phyloP scores from a whole-genome alignment of 441 rosid species.

The Bruguiera hainesii region DNA sequence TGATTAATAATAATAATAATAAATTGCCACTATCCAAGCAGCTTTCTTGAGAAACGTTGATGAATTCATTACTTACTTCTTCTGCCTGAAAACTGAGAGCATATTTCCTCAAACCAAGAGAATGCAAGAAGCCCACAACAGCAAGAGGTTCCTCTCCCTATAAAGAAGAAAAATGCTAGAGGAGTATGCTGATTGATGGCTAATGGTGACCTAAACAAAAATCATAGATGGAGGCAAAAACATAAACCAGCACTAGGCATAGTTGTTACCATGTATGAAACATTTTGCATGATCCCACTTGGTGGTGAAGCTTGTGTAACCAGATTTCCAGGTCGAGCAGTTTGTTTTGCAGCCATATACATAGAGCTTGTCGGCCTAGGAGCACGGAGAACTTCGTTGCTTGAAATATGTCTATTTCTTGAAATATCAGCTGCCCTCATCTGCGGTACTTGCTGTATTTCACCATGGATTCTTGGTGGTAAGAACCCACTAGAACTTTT shows the following conservation, averaged over 20 bases:
- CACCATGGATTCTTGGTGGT: constrained; percentile 26
- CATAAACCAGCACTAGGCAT: constrained; percentile 4
- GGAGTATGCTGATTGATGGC: neutral
- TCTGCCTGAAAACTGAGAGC: constrained; percentile 42
- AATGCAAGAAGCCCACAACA: constrained; percentile 38
- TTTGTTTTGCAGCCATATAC: constrained; percentile 19
- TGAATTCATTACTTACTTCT: constrained; percentile 43
- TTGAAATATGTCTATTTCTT: constrained; percentile 15
- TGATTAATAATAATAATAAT: neutral
- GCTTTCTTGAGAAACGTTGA: neutral
- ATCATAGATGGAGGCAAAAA: neutral
- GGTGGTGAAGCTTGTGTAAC: constrained; percentile 22
- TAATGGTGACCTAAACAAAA: neutral
- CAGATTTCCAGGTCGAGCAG: constrained; percentile 20
- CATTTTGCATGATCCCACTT: constrained; percentile 21
- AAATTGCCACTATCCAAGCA: neutral
- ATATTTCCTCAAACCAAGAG: constrained; percentile 54
- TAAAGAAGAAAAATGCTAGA: constrained; percentile 10
- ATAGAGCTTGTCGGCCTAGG: constrained; percentile 19
- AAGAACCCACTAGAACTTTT: constrained; percentile 19
- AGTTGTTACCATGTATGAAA: constrained; percentile 33
- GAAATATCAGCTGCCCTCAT: constrained; percentile 21
- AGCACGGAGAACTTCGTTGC: constrained; percentile 22
- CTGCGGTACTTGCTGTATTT: constrained; percentile 19
- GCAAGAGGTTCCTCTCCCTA: constrained; percentile 36